Percentiles rank a stretch among this genome's conserved stretches.
phyloP scores from a whole-genome alignment of 768 basidiomycete genomes.

The Lactifluus subvellereus region DNA sequence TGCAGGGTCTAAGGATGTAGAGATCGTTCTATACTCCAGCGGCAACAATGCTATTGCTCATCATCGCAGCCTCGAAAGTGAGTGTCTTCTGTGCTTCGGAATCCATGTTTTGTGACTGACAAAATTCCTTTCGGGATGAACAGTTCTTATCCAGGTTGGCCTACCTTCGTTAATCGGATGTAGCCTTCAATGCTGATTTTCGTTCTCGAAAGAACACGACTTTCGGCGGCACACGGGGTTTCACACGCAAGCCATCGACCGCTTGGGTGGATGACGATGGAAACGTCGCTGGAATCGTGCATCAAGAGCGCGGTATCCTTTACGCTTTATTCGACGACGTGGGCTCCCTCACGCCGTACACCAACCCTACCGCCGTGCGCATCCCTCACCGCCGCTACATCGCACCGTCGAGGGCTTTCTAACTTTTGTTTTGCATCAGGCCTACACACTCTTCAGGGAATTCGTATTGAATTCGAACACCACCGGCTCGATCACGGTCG shows the following conservation, averaged over 20 bases:
- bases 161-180: background rate
- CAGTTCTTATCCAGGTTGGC: slow-evolving; percentile 18
- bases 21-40: slow-evolving; percentile 15
- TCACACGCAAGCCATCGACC: slow-evolving; percentile 61
- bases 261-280: slow-evolving; percentile 58
- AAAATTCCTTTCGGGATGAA: background rate
- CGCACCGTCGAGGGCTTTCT: background rate
- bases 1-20: slow-evolving; percentile 7
- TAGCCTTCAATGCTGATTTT: background rate
- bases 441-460: slow-evolving; percentile 54
- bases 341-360: slow-evolving; percentile 38
- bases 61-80: slow-evolving; percentile 16
- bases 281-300: slow-evolving; percentile 59
- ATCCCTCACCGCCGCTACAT: slow-evolving; percentile 34
- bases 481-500: slow-evolving; percentile 48
- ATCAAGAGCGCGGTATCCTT: slow-evolving; percentile 63
- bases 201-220: slow-evolving; percentile 57
- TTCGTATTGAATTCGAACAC: slow-evolving; percentile 60
- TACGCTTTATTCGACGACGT: slow-evolving; percentile 37
- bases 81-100: background rate
- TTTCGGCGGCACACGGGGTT: slow-evolving; percentile 72
- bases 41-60: slow-evolving; percentile 18
- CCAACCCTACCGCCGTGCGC: slow-evolving; percentile 43
- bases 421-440: slow-evolving; percentile 34
- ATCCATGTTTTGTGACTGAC: background rate